These are phyloP conservation scores for Periconia sp. DNA, from an alignment of 2,329 filamentous ascomycete species.

Conservation along the genomic window DNA sequence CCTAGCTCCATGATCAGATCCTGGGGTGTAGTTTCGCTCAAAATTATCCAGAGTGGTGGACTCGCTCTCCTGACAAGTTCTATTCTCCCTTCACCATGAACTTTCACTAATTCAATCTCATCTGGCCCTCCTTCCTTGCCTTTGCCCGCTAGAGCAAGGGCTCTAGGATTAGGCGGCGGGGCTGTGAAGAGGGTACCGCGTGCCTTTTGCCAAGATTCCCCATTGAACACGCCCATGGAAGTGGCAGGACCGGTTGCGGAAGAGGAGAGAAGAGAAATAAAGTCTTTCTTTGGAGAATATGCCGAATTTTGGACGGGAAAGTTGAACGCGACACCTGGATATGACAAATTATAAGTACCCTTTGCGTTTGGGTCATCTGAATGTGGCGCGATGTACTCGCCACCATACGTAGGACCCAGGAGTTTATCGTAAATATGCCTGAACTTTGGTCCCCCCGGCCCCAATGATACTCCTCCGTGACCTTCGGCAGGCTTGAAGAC, in stretches of 20 bases:
- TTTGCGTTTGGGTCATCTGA: conserved; percentile 57
- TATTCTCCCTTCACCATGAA: conserved; percentile 79
- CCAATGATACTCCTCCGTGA: conserved; percentile 25
- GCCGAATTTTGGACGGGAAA: conserved; percentile 78
- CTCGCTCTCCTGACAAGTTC: conserved; percentile 77
- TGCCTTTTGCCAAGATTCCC: conserved; percentile 87
- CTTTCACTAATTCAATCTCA: conserved; percentile 80
- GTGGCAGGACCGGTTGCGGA: conserved; percentile 76
- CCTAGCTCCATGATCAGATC: conserved; percentile 90
- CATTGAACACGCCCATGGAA: conserved; percentile 90
- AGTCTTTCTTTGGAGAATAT: conserved; percentile 79
- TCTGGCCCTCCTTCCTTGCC: conserved; percentile 82
- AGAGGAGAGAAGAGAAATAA: conserved; percentile 84
- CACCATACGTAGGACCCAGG: conserved; percentile 92
- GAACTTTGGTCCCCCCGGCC: conserved; percentile 73
- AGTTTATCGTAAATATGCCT: conserved; percentile 89
- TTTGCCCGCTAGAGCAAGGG: conserved; percentile 70
- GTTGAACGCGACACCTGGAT: conserved; percentile 91
- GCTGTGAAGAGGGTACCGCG: conserved; percentile 78
- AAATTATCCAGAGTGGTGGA: conserved; percentile 70
- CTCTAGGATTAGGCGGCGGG: conserved; percentile 74
- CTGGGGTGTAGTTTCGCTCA: conserved; percentile 90
- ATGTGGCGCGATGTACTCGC: conserved; percentile 80
- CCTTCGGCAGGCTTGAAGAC: conserved; percentile 68
- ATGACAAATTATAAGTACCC: conserved; percentile 89